A percentile compares a stretch with the other conserved stretches of the same genome.
phyloP scores from a whole-genome alignment of 257 asterid species.

The Leonotis leonurus region DNA sequence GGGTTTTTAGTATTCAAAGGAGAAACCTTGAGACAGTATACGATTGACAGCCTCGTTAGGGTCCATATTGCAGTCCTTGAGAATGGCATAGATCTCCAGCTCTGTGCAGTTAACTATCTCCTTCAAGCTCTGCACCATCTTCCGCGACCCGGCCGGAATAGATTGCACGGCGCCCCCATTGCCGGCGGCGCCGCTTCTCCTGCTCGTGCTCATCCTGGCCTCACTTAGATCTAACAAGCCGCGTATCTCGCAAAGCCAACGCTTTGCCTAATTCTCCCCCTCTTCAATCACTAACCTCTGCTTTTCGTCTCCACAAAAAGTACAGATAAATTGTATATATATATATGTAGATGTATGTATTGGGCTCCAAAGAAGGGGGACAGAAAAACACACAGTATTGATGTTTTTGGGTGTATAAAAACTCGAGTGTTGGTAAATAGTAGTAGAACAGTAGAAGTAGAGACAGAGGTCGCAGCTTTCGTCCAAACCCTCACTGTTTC shows the following conservation, averaged over 20 bases:
- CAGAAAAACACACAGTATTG: slow-evolving; percentile 8
- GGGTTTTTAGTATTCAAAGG: slow-evolving; percentile 4
- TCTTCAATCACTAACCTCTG: slow-evolving; percentile 15
- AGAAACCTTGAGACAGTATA: slow-evolving; percentile 75
- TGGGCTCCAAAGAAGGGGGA: slow-evolving; percentile 3
- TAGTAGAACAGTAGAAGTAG: not conserved
- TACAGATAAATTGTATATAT: not conserved
- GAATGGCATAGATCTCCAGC: slow-evolving; percentile 91
- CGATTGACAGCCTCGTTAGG: slow-evolving; percentile 91
- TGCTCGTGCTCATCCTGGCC: slow-evolving; percentile 40
- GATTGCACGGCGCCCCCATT: slow-evolving; percentile 37
- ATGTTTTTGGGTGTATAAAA: not conserved
- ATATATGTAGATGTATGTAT: not conserved
- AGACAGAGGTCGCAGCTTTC: too few relatives aligned
- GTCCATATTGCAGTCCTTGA: slow-evolving; percentile 97
- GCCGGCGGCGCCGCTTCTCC: slow-evolving; percentile 41
- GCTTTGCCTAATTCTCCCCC: slow-evolving; percentile 17
- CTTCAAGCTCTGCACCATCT: slow-evolving; percentile 84
- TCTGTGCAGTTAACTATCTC: slow-evolving; percentile 85
- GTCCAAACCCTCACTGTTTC: too few relatives aligned
- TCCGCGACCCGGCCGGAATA: slow-evolving; percentile 70
- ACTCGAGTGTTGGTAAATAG: not conserved
- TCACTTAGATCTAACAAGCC: slow-evolving; percentile 32
- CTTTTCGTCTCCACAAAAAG: not conserved
- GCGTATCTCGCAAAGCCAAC: slow-evolving; percentile 21